Conservation (phyloP, 2,329 filamentous ascomycete species). For the Coniosporium tulheliwenetii region DNA sequence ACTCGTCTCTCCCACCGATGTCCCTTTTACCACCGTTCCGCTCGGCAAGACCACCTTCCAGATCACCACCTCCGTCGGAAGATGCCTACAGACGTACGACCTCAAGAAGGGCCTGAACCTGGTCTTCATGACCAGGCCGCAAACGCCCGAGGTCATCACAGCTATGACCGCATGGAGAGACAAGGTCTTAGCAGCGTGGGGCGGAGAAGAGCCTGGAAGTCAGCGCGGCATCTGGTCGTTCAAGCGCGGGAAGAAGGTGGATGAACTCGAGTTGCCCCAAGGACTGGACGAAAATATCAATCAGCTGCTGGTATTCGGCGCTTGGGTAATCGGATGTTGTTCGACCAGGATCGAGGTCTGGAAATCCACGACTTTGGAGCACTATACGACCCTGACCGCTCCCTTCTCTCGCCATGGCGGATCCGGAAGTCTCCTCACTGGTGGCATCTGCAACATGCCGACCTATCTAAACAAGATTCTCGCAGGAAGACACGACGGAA, state of each 20-base stretch:
- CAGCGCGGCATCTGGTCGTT: conserved; percentile 73
- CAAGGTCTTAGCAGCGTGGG: conserved; percentile 80
- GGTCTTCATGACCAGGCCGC: conserved; percentile 81
- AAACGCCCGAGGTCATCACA: conserved; percentile 74
- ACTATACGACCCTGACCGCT: conserved; percentile 68
- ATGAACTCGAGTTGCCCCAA: conserved; percentile 52
- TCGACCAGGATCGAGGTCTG: conserved; percentile 70
- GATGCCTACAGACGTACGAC: conserved; percentile 89
- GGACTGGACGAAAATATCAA: conserved; percentile 56
- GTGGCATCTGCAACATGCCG: conserved; percentile 72
- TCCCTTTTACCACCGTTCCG: conserved; percentile 80
- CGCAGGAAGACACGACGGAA: conserved; percentile 71
- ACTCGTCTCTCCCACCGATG: conserved; percentile 75
- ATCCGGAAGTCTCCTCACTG: conserved; percentile 54
- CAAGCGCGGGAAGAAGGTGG: conserved; percentile 75
- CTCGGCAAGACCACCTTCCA: conserved; percentile 92
- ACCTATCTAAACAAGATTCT: conserved; percentile 96
- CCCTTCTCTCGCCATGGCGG: conserved; percentile 40
- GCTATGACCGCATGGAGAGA: conserved; percentile 81
- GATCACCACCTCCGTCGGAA: conserved; percentile 86
- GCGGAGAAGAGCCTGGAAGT: conserved; percentile 37
- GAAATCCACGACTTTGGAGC: conserved; percentile 68
- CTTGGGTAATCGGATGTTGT: conserved; percentile 77
- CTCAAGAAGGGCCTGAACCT: conserved; percentile 78
- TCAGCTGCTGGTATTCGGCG: conserved; percentile 69